These are phyloP conservation scores for Santalum album DNA, from an alignment of 164 flowering plant species.

Conservation along the genomic window DNA sequence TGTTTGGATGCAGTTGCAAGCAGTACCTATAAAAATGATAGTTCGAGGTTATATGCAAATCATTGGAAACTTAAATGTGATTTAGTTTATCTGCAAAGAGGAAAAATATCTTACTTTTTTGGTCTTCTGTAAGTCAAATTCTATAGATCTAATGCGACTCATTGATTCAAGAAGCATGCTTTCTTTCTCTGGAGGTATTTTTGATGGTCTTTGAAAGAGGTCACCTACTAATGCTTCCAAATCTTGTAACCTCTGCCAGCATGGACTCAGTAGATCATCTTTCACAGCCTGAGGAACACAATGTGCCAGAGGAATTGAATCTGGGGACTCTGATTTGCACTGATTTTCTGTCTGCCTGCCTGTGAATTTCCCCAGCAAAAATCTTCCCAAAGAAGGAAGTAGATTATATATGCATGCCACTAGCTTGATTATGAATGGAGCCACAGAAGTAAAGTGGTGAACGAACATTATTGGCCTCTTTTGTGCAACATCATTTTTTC, in stretches of 20 bases:
- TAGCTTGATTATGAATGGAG: constrained; percentile 27
- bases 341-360: constrained; percentile 16
- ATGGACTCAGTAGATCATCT: constrained; percentile 35
- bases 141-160: constrained; percentile 74
- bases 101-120: constrained; percentile 43
- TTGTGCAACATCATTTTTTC: constrained; percentile 8
- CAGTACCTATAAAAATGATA: constrained; percentile 36
- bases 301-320: constrained; percentile 20
- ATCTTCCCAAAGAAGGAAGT: constrained; percentile 25
- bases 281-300: constrained; percentile 10
- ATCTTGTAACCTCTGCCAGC: constrained; percentile 62
- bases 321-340: constrained; percentile 8
- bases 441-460: constrained; percentile 17
- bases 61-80: not conserved
- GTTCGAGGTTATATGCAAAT: not conserved
- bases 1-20: constrained; percentile 76
- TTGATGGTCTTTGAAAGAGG: constrained; percentile 49
- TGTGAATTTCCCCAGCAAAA: constrained; percentile 19
- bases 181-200: constrained; percentile 81
- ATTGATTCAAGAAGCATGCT: constrained; percentile 67
- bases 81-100: not conserved
- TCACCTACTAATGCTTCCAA: constrained; percentile 59
- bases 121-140: constrained; percentile 78
- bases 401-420: constrained; percentile 38
- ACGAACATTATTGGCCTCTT: constrained; percentile 21